Percentiles rank a stretch among this genome's conserved stretches.
Conservation (phyloP, 140 eudicot species). For the Flaveria floridana region DNA sequence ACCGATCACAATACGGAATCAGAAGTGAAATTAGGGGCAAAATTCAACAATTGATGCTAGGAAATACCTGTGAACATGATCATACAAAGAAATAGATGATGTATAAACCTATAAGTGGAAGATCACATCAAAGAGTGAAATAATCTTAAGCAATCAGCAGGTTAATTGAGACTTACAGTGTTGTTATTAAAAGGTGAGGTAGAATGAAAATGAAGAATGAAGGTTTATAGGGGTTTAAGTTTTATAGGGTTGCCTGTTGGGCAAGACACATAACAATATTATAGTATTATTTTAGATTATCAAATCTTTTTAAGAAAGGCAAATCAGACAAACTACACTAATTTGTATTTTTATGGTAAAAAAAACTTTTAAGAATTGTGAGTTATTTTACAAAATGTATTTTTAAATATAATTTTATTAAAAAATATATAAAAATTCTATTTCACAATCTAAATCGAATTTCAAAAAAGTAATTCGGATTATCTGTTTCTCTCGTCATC, state of each 20-base stretch:
- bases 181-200: background rate
- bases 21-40: slow-evolving; percentile 10
- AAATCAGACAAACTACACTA: too few relatives aligned
- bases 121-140: background rate
- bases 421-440: too few relatives aligned
- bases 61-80: background rate
- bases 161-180: slow-evolving; percentile 22
- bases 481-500: too few relatives aligned
- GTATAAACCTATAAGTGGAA: background rate
- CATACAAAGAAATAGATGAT: background rate
- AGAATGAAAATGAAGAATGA: background rate
- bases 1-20: background rate
- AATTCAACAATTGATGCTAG: slow-evolving; percentile 11
- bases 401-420: too few relatives aligned
- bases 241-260: slow-evolving; percentile 3
- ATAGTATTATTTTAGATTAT: background rate
- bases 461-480: too few relatives aligned
- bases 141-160: background rate
- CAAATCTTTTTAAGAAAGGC: too few relatives aligned
- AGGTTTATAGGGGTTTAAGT: background rate
- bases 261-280: background rate
- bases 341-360: too few relatives aligned
- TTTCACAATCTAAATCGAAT: too few relatives aligned
- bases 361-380: too few relatives aligned
- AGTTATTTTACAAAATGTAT: too few relatives aligned